Conservation (phyloP, 1,284 basidiomycete species). For the Sanghuangporus weigelae region DNA sequence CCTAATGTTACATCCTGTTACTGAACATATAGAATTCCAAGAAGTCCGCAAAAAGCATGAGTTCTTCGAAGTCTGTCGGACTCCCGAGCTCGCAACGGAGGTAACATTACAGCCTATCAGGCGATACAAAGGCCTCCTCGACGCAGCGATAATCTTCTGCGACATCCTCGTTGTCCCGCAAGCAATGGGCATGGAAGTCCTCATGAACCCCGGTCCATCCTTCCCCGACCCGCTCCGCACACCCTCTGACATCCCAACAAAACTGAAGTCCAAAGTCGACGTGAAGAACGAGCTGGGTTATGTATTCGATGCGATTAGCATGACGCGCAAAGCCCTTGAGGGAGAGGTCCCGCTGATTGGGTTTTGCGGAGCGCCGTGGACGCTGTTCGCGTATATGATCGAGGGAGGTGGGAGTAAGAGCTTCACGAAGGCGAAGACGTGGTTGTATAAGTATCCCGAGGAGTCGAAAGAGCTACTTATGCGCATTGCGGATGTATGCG, state of each 20-base stretch:
- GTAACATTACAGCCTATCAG: slow-evolving; percentile 91
- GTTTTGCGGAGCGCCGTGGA: slow-evolving; percentile 96
- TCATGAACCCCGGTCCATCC: slow-evolving; percentile 88
- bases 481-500: slow-evolving; percentile 79
- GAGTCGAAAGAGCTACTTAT: slow-evolving; percentile 72
- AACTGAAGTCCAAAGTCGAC: slow-evolving; percentile 60
- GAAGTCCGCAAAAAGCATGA: slow-evolving; percentile 78
- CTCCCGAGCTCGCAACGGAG: slow-evolving; percentile 78
- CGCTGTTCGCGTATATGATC: slow-evolving; percentile 94
- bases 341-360: slow-evolving; percentile 92
- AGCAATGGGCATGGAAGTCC: slow-evolving; percentile 90
- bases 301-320: slow-evolving; percentile 85
- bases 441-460: slow-evolving; percentile 86
- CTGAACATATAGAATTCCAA: slow-evolving; percentile 66
- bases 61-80: slow-evolving; percentile 92
- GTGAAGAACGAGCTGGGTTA: slow-evolving; percentile 83
- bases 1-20: slow-evolving; percentile 5
- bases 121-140: slow-evolving; percentile 78
- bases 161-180: slow-evolving; percentile 96
- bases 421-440: slow-evolving; percentile 84
- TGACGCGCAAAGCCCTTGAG: slow-evolving; percentile 70
- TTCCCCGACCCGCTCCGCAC: slow-evolving; percentile 81
- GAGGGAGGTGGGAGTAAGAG: slow-evolving; percentile 88
- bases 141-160: slow-evolving; percentile 94
- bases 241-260: slow-evolving; percentile 61